phyloP scores from a whole-genome alignment of 176 grass and related monocot genomes.

The Oryza coarctata region DNA sequence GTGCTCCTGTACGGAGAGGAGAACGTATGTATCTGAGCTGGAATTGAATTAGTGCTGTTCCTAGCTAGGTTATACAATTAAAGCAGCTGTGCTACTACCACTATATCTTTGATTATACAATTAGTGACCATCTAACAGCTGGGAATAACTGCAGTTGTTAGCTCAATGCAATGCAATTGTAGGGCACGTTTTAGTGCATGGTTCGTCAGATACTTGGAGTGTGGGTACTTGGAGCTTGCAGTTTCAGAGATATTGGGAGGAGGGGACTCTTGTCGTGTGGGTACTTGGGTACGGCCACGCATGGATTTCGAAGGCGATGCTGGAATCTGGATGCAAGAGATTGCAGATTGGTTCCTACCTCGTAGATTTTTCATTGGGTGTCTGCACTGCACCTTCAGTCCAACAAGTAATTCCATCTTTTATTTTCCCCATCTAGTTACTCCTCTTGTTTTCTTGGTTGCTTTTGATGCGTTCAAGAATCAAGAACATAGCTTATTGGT shows the following conservation, averaged over 20 bases:
- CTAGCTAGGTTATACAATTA: not conserved
- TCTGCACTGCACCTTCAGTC: conserved; percentile 21
- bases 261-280: conserved; percentile 5
- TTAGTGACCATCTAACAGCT: not conserved
- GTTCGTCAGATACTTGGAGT: not conserved
- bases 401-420: conserved; percentile 30
- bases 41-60: conserved; percentile 1
- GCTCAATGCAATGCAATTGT: no score
- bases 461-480: conserved; percentile 33
- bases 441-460: not conserved
- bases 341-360: conserved; percentile 31
- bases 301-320: conserved; percentile 32
- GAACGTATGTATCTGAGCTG: conserved; percentile 18
- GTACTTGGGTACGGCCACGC: conserved; percentile 22
- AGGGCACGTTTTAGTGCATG: no score
- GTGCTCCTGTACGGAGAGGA: conserved; percentile 27
- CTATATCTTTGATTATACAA: not conserved
- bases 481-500: not conserved
- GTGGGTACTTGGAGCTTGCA: not conserved
- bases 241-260: conserved; percentile 8
- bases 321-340: conserved; percentile 34
- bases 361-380: conserved; percentile 30
- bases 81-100: not conserved
- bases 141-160: not conserved
- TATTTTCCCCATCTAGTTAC: not conserved